phyloP scores from a whole-genome alignment of 1,284 basidiomycete genomes.

The Microbotryum silenes-acaulis region DNA sequence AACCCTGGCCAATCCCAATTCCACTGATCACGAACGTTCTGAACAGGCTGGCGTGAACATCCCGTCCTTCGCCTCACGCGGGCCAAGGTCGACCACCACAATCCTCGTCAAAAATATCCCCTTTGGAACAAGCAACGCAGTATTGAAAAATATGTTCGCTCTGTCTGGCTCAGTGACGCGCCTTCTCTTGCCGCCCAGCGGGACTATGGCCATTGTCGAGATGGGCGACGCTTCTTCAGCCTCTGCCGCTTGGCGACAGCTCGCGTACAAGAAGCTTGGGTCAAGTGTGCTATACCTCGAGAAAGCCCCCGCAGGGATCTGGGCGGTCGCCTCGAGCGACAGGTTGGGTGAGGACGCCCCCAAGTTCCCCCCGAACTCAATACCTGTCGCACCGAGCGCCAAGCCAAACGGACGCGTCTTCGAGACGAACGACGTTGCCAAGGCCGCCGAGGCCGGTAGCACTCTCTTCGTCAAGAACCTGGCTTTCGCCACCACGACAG shows the following conservation, averaged over 20 bases:
- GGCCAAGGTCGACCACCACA: slow-evolving; percentile 62
- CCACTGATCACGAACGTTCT: neutral
- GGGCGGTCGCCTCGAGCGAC: neutral
- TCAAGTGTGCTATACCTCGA: slow-evolving; percentile 88
- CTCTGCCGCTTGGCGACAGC: slow-evolving; percentile 63
- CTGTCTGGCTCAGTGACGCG: slow-evolving; percentile 66
- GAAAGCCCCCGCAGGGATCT: slow-evolving; percentile 79
- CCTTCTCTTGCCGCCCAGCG: slow-evolving; percentile 81
- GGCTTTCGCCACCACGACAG: slow-evolving; percentile 76
- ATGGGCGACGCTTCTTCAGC: slow-evolving; percentile 67
- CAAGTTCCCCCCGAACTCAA: neutral
- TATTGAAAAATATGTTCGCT: slow-evolving; percentile 70
- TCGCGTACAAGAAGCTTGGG: slow-evolving; percentile 81
- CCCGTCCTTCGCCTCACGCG: slow-evolving; percentile 45
- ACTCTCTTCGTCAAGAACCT: slow-evolving; percentile 95
- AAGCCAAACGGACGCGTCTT: slow-evolving; percentile 39
- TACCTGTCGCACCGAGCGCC: slow-evolving; percentile 31
- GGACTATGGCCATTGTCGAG: slow-evolving; percentile 89
- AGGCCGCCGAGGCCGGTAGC: slow-evolving; percentile 52
- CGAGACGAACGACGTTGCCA: slow-evolving; percentile 45
- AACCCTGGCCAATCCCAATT: neutral
- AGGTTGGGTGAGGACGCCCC: slow-evolving; percentile 16
- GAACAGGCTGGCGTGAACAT: slow-evolving; percentile 47
- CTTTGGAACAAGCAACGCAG: slow-evolving; percentile 69
- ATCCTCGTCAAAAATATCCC: slow-evolving; percentile 97